phyloP scores from a whole-genome alignment of 257 asterid genomes.

The Thymus mandschuricus region DNA sequence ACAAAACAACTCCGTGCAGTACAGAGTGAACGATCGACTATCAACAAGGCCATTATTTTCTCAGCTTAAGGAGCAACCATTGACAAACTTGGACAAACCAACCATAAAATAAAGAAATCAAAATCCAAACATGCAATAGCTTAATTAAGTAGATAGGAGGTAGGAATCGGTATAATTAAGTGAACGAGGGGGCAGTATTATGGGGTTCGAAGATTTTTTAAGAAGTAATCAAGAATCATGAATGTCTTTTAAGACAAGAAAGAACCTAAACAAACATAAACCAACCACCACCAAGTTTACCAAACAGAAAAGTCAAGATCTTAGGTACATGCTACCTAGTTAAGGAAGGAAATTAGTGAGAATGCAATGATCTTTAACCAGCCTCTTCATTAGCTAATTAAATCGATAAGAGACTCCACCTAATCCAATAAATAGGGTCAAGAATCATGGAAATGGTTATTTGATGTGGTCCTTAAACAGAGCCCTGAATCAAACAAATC shows the following conservation, averaged over 20 bases:
- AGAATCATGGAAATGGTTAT: background rate
- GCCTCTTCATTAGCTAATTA: conserved; percentile 1
- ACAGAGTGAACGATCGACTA: no score
- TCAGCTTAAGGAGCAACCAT: background rate
- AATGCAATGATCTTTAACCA: conserved; percentile 27
- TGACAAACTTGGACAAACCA: background rate
- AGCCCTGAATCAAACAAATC: background rate
- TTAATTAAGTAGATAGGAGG: background rate
- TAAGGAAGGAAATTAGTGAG: background rate
- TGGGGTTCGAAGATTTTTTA: background rate
- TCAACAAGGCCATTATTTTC: background rate
- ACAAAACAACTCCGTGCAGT: background rate
- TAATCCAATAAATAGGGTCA: conserved; percentile 8
- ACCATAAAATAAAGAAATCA: background rate
- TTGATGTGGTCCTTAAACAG: background rate
- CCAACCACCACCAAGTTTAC: conserved; percentile 27
- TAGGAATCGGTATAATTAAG: background rate
- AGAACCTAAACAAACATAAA: conserved; percentile 23
- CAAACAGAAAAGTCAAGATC: conserved; percentile 14
- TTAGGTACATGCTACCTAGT: conserved; percentile 18
- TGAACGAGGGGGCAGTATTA: background rate
- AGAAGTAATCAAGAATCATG: background rate
- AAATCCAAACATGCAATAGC: background rate
- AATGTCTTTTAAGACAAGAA: conserved; percentile 18
- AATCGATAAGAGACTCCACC: conserved; percentile 19